These are phyloP conservation scores for Lactarius deliciosus DNA, from an alignment of 768 basidiomycete species.

Conservation along the genomic window DNA sequence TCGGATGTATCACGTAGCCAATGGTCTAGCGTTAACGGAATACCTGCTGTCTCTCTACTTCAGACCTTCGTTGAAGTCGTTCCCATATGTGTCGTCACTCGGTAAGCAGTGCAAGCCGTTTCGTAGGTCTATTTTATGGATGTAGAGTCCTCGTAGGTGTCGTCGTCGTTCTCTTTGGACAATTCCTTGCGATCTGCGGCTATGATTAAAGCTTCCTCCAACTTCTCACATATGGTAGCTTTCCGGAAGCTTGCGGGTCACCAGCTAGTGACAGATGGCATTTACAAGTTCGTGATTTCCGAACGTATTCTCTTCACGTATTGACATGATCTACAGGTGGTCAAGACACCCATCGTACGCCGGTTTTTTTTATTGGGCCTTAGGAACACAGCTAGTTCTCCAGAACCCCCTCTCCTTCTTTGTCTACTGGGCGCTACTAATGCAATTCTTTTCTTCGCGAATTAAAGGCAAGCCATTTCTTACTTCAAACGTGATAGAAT, in stretches of 20 bases:
- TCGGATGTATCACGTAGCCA: constrained; percentile 77
- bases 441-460: constrained; percentile 83
- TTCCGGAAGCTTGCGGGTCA: constrained; percentile 72
- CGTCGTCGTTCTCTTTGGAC: constrained; percentile 62
- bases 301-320: neutral
- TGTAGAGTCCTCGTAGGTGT: constrained; percentile 50
- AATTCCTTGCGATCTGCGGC: constrained; percentile 77
- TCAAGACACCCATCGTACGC: constrained; percentile 95
- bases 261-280: constrained; percentile 79
- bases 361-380: constrained; percentile 97
- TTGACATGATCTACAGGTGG: constrained; percentile 48
- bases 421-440: constrained; percentile 65
- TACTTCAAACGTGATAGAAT: neutral
- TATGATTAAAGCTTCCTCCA: constrained; percentile 95
- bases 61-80: constrained; percentile 60
- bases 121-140: neutral
- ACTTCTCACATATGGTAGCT: constrained; percentile 90
- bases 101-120: constrained; percentile 44
- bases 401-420: constrained; percentile 80
- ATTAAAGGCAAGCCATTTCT: constrained; percentile 62
- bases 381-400: constrained; percentile 89
- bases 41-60: constrained; percentile 72
- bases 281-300: constrained; percentile 69
- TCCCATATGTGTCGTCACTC: constrained; percentile 54
- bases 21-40: constrained; percentile 74